These are phyloP conservation scores for Dothistroma pini DNA, from an alignment of 2,329 filamentous ascomycete genomes.

Conservation along the genomic window DNA sequence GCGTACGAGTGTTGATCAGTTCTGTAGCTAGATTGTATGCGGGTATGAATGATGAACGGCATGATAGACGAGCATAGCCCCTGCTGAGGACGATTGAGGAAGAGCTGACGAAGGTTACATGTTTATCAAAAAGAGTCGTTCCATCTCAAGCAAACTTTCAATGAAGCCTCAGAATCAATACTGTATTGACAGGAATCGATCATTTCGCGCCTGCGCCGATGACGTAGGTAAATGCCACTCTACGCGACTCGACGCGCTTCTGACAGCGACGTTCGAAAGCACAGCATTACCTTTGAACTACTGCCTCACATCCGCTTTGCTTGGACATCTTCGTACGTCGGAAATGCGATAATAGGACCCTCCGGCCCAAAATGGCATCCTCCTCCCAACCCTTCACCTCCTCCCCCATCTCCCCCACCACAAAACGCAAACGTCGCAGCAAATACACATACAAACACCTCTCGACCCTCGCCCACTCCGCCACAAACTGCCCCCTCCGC, in stretches of 20 bases:
- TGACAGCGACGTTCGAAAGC: background rate
- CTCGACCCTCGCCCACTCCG: slow-evolving; percentile 67
- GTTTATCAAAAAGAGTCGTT: too few species aligned
- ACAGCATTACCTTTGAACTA: background rate
- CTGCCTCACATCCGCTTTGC: background rate
- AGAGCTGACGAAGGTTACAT: too few species aligned
- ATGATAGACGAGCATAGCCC: too few species aligned
- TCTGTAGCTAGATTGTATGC: background rate
- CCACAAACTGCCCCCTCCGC: slow-evolving; percentile 71
- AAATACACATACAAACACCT: slow-evolving; percentile 84
- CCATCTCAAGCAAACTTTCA: too few species aligned
- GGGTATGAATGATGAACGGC: background rate
- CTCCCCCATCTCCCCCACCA: slow-evolving; percentile 27
- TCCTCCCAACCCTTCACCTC: slow-evolving; percentile 30
- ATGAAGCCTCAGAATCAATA: background rate
- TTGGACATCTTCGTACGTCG: background rate
- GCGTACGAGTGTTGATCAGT: background rate
- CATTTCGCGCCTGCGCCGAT: background rate
- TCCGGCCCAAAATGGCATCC: slow-evolving; percentile 17
- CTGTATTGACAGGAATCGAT: background rate
- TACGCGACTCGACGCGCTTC: background rate
- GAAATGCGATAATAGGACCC: slow-evolving; percentile 10
- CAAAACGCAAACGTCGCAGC: slow-evolving; percentile 48
- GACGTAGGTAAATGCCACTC: background rate
- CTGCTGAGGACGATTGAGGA: too few species aligned